A percentile compares a stretch with the other conserved stretches of the same genome.
Conservation (phyloP, 352 stramenopile genomes). For the Pythium brachiatum region DNA sequence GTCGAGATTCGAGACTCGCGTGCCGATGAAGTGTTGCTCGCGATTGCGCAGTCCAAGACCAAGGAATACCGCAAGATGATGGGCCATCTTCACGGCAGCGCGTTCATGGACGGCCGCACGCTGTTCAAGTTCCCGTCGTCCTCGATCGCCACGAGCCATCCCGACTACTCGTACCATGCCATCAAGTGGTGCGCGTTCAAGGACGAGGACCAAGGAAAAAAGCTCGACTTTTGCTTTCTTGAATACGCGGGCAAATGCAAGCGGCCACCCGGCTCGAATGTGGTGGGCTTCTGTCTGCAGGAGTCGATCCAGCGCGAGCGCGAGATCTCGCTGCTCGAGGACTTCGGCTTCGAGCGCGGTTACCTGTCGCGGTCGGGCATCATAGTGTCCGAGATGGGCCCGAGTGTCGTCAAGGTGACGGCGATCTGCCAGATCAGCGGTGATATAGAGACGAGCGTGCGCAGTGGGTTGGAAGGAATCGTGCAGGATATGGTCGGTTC, state of each 20-base stretch:
- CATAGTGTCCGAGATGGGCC: conserved; percentile 63
- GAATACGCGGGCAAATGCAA: conserved; percentile 71
- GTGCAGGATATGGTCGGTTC: conserved; percentile 57
- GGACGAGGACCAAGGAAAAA: conserved; percentile 36
- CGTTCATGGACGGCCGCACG: conserved; percentile 64
- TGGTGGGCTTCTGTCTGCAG: conserved; percentile 74
- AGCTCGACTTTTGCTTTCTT: conserved; percentile 71
- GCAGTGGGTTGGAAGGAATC: conserved; percentile 47
- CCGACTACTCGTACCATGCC: conserved; percentile 55
- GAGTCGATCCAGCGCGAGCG: conserved; percentile 59
- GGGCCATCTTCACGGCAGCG: conserved; percentile 50
- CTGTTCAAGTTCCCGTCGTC: conserved; percentile 63
- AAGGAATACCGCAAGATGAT: conserved; percentile 60
- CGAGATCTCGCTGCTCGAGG: conserved; percentile 59
- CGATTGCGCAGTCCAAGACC: conserved; percentile 54
- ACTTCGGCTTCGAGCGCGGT: conserved; percentile 54
- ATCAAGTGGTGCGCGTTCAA: conserved; percentile 78
- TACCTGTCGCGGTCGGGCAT: conserved; percentile 60
- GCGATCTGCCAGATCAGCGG: conserved; percentile 73
- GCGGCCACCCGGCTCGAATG: conserved; percentile 41
- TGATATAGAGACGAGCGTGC: conserved; percentile 46
- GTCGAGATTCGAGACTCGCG: conserved; percentile 47
- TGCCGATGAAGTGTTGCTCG: conserved; percentile 57
- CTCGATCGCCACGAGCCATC: conserved; percentile 38
- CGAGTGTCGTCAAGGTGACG: conserved; percentile 57